phyloP scores from a whole-genome alignment of 805 yeast genomes.

The Zygotorulaspora florentina region DNA sequence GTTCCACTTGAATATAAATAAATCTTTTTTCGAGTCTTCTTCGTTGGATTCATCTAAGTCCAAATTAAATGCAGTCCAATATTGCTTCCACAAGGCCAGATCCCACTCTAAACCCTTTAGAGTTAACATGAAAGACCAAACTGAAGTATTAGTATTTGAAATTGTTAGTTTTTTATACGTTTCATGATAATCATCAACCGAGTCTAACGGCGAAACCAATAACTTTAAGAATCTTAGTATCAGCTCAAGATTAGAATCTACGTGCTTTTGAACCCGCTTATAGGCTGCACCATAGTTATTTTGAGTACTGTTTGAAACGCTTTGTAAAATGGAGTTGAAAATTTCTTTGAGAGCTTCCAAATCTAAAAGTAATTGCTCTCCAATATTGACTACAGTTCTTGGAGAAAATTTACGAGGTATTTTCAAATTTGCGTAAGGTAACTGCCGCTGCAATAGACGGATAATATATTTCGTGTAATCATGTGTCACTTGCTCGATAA shows the following conservation, averaged over 20 bases:
- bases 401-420: slow-evolving; percentile 19
- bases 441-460: slow-evolving; percentile 57
- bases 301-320: slow-evolving; percentile 15
- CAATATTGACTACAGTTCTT: slow-evolving; percentile 38
- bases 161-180: slow-evolving; percentile 31
- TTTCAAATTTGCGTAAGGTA: slow-evolving; percentile 43
- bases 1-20: slow-evolving; percentile 24
- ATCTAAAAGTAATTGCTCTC: slow-evolving; percentile 81
- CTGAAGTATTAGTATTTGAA: slow-evolving; percentile 23
- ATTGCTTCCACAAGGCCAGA: slow-evolving; percentile 27
- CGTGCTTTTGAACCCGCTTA: slow-evolving; percentile 29
- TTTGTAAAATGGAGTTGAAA: slow-evolving; percentile 33
- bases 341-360: slow-evolving; percentile 57
- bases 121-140: slow-evolving; percentile 32
- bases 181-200: slow-evolving; percentile 45
- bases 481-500: slow-evolving; percentile 59
- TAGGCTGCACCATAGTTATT: slow-evolving; percentile 18
- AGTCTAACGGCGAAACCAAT: slow-evolving; percentile 31
- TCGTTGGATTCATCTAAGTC: slow-evolving; percentile 10
- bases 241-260: slow-evolving; percentile 21
- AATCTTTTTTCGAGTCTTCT: slow-evolving; percentile 8
- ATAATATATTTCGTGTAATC: slow-evolving; percentile 56
- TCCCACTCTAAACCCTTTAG: slow-evolving; percentile 34
- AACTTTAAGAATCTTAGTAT: slow-evolving; percentile 24
- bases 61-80: slow-evolving; percentile 24